phyloP scores from a whole-genome alignment of 352 stramenopile species.

The Globisporangium acanthophoron region DNA sequence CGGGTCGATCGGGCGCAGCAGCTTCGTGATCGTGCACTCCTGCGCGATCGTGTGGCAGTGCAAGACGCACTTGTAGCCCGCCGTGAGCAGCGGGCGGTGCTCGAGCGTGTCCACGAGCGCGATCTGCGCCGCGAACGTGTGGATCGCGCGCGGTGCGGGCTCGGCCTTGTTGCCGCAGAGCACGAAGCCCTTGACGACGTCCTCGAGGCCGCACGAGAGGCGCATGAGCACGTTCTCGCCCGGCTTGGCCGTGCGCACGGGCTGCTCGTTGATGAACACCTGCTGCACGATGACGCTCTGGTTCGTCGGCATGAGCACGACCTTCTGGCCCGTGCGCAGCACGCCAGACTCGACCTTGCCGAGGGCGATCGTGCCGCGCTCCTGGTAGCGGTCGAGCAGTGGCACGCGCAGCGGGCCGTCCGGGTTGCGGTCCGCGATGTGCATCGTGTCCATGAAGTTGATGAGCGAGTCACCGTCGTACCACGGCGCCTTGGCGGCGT shows the following conservation, averaged over 20 bases:
- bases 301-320: constrained; percentile 94
- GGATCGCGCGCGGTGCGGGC: constrained; percentile 49
- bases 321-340: constrained; percentile 89
- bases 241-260: constrained; percentile 92
- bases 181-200: constrained; percentile 92
- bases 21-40: constrained; percentile 91
- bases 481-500: constrained; percentile 79
- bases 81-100: constrained; percentile 94
- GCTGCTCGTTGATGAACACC: constrained; percentile 92
- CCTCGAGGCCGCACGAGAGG: constrained; percentile 83
- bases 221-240: constrained; percentile 98
- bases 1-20: constrained; percentile 83
- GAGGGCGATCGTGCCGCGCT: constrained; percentile 95
- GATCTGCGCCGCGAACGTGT: constrained; percentile 90
- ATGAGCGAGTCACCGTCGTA: constrained; percentile 96
- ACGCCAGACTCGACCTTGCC: constrained; percentile 98
- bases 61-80: constrained; percentile 97
- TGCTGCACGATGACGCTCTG: constrained; percentile 57
- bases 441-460: constrained; percentile 88
- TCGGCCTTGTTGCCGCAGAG: constrained; percentile 76
- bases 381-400: constrained; percentile 96
- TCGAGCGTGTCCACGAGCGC: constrained; percentile 96
- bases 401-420: constrained; percentile 92
- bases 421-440: constrained; percentile 89
- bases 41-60: constrained; percentile 97